Evolutionary conservation across 176 grass and related monocot genomes (phyloP).

Genomic region (Oryza punctata): DNA sequence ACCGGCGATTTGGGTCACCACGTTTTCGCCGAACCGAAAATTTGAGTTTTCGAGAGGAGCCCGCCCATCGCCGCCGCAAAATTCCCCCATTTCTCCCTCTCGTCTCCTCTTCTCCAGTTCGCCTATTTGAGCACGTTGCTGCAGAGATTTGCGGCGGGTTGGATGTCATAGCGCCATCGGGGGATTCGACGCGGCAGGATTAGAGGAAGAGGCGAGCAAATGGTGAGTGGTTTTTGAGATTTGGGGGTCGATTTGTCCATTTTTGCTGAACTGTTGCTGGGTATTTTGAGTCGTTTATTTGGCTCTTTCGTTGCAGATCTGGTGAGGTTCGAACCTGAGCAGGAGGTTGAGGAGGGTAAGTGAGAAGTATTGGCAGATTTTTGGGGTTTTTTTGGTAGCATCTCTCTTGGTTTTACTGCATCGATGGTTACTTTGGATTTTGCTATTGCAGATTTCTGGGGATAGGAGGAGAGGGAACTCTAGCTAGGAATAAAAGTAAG

Average conservation of each 20-base stretch:
- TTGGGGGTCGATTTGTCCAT: not conserved
- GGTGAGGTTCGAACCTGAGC: not conserved
- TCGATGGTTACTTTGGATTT: constrained; percentile 3
- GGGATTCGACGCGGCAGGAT: not conserved
- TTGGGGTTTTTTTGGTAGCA: not conserved
- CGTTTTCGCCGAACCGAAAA: not conserved
- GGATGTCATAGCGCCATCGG: not conserved
- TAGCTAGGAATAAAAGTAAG: not conserved
- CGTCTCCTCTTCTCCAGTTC: not conserved
- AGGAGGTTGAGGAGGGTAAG: not conserved
- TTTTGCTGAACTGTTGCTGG: not conserved
- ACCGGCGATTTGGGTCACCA: not conserved
- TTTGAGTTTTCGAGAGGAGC: constrained; percentile 31
- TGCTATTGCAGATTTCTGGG: not conserved
- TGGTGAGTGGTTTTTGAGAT: constrained; percentile 25
- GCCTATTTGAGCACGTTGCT: not conserved
- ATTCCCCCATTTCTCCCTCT: not conserved
- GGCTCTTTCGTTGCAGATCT: constrained; percentile 15
- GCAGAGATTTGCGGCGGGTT: constrained; percentile 9
- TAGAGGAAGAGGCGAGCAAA: not conserved
- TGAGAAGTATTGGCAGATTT: not conserved
- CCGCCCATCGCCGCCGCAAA: constrained; percentile 22
- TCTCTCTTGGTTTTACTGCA: not conserved
- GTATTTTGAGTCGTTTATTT: not conserved
- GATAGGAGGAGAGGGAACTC: constrained; percentile 4